Evolutionary conservation across 2,329 filamentous ascomycete genomes (phyloP).

Genomic region (Sphaerostilbella broomeana): DNA sequence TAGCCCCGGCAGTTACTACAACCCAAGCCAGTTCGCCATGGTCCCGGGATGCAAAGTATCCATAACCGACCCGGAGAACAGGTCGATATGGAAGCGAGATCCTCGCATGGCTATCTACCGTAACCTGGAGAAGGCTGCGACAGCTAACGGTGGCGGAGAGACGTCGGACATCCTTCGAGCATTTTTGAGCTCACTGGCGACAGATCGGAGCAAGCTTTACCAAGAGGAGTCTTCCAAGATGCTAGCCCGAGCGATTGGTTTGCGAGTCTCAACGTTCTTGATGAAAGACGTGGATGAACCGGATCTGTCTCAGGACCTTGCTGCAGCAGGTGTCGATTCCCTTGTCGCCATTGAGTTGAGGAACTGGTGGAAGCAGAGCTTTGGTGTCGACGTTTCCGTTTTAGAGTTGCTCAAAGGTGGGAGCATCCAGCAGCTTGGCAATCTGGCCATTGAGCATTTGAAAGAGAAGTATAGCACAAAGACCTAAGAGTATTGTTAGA

Average conservation of each 20-base stretch:
- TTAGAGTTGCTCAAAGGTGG: constrained; percentile 14
- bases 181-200: too few relatives aligned
- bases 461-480: too few relatives aligned
- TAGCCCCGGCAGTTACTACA: not conserved
- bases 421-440: constrained; percentile 9
- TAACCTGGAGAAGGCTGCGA: not conserved
- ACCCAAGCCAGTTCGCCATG: not conserved
- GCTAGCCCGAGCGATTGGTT: not conserved
- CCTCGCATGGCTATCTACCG: constrained; percentile 9
- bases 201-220: constrained; percentile 13
- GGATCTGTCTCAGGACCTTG: constrained; percentile 10
- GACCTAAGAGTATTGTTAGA: too few relatives aligned
- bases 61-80: constrained; percentile 11
- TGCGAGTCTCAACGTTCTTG: not conserved
- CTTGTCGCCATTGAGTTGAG: constrained; percentile 16
- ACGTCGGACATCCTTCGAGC: too few relatives aligned
- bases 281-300: constrained; percentile 10
- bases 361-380: constrained; percentile 16
- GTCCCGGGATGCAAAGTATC: constrained; percentile 8
- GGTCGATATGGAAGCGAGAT: constrained; percentile 13
- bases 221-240: not conserved
- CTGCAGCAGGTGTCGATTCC: constrained; percentile 15
- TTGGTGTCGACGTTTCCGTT: constrained; percentile 12
- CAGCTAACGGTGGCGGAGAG: not conserved
- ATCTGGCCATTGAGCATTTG: too few relatives aligned